Conservation (phyloP, 352 stramenopile genomes). For the Phytopythium vexans region DNA sequence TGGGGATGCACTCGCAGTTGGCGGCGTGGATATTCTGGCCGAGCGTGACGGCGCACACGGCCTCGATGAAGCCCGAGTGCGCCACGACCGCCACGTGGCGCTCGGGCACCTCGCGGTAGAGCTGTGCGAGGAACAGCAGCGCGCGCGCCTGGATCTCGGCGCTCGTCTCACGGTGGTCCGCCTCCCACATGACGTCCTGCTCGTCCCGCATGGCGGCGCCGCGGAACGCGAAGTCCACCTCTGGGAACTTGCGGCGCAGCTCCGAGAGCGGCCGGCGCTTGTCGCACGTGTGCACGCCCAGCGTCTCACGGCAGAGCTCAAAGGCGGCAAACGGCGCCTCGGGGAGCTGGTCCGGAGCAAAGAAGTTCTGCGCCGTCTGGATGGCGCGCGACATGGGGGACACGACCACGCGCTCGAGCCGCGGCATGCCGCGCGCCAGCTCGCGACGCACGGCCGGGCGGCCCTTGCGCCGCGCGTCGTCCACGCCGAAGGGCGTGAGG, state of each 20-base stretch:
- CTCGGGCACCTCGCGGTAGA: constrained; percentile 54
- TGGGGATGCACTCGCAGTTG: constrained; percentile 50
- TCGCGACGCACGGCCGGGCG: constrained; percentile 27
- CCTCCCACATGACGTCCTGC: constrained; percentile 50
- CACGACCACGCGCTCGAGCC: constrained; percentile 58
- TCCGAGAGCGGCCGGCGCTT: constrained; percentile 43
- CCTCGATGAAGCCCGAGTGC: constrained; percentile 72
- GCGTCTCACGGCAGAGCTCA: constrained; percentile 61
- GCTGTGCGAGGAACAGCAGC: constrained; percentile 37
- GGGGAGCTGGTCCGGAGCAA: constrained; percentile 27
- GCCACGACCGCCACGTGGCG: constrained; percentile 52
- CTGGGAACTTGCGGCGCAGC: constrained; percentile 48
- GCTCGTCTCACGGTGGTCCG: constrained; percentile 58
- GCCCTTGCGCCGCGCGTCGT: constrained; percentile 45
- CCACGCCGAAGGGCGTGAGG: constrained; percentile 54
- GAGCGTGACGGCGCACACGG: constrained; percentile 44
- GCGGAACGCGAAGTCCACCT: constrained; percentile 43
- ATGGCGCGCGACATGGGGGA: constrained; percentile 68
- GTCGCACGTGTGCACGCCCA: constrained; percentile 69
- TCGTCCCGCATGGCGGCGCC: constrained; percentile 41
- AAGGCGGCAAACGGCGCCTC: constrained; percentile 45
- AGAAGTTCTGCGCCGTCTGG: constrained; percentile 68
- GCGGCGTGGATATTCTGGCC: constrained; percentile 25
- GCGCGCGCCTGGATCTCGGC: constrained; percentile 53
- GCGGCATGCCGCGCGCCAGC: constrained; percentile 50